Conservation (phyloP, 495 filamentous ascomycete genomes). For the Lepraria neglecta region DNA sequence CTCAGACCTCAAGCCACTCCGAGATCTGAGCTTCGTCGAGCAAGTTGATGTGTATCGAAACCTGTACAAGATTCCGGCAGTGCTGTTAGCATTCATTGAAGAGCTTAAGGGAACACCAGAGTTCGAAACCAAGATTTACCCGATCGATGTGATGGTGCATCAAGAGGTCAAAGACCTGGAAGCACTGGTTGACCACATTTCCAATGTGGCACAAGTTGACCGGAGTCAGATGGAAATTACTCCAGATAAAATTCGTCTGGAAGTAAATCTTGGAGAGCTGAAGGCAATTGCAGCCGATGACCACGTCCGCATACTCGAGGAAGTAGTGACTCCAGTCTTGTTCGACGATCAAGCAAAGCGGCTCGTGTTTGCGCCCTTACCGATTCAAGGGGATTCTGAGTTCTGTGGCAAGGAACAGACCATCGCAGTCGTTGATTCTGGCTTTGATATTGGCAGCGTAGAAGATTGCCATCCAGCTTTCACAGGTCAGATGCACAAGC, state of each 20-base stretch:
- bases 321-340: slow-evolving; percentile 6
- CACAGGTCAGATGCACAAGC: neutral
- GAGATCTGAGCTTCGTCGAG: neutral
- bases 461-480: slow-evolving; percentile 9
- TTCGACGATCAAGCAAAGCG: slow-evolving; percentile 1
- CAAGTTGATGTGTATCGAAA: slow-evolving; percentile 3
- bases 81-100: neutral
- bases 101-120: slow-evolving; percentile 2
- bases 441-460: slow-evolving; percentile 1
- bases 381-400: neutral
- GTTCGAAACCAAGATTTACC: neutral
- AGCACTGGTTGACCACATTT: neutral
- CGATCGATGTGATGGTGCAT: slow-evolving; percentile 9
- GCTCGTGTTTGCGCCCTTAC: slow-evolving; percentile 2
- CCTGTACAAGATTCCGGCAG: slow-evolving; percentile 3
- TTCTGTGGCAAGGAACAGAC: neutral
- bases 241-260: neutral
- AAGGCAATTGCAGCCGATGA: neutral
- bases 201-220: neutral
- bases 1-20: neutral
- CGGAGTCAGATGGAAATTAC: neutral
- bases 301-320: slow-evolving; percentile 5
- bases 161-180: neutral
- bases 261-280: neutral
- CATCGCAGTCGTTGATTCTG: neutral